These are phyloP conservation scores for Alnus rubra DNA, from an alignment of 306 rosid species.

Conservation along the genomic window DNA sequence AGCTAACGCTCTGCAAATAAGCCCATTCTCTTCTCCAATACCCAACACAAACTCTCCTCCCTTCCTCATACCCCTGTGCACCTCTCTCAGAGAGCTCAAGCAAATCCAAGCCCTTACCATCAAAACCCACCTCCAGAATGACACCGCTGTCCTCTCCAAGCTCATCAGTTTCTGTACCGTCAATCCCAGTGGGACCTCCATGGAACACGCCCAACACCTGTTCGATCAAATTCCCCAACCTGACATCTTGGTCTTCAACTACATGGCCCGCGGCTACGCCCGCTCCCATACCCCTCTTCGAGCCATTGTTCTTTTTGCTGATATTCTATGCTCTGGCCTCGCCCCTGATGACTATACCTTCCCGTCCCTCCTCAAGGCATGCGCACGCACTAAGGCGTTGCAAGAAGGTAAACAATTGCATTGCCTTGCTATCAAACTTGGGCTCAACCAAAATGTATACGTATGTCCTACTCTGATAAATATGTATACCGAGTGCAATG, in stretches of 20 bases:
- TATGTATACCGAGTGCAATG: constrained; percentile 62
- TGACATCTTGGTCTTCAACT: constrained; percentile 61
- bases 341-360: constrained; percentile 79
- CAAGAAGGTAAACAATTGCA: constrained; percentile 75
- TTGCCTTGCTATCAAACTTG: constrained; percentile 61
- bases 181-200: constrained; percentile 39
- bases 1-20: constrained; percentile 32
- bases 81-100: constrained; percentile 58
- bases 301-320: constrained; percentile 52
- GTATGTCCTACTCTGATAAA: constrained; percentile 71
- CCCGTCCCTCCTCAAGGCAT: constrained; percentile 76
- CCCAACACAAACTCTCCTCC: constrained; percentile 34
- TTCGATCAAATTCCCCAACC: constrained; percentile 68
- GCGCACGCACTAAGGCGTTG: constrained; percentile 64
- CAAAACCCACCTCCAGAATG: constrained; percentile 62
- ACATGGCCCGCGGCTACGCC: constrained; percentile 70
- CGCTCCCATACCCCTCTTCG: constrained; percentile 54
- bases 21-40: constrained; percentile 43
- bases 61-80: constrained; percentile 66
- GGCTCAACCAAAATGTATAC: constrained; percentile 42
- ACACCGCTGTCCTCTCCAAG: constrained; percentile 47
- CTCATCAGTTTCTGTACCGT: constrained; percentile 60
- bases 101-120: constrained; percentile 75
- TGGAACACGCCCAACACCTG: constrained; percentile 61
- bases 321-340: constrained; percentile 36